Percentiles rank a stretch among this genome's conserved stretches.
These are phyloP conservation scores for Backusella parvicylindrica DNA, from an alignment of 192 early-diverging fungal species.

Conservation along the genomic window DNA sequence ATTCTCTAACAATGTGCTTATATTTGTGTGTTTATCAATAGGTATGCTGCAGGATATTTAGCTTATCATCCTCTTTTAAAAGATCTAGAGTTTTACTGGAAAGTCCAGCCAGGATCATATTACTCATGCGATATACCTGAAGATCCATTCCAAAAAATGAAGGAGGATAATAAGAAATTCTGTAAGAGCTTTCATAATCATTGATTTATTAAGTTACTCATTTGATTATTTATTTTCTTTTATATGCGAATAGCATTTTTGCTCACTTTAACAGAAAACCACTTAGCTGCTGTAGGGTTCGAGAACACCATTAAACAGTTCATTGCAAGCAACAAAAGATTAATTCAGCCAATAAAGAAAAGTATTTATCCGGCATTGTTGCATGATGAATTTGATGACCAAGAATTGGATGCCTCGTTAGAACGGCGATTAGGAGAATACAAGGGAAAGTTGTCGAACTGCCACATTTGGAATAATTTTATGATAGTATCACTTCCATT, in stretches of 20 bases:
- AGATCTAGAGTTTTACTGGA: slow-evolving; percentile 75
- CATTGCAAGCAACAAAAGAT: slow-evolving; percentile 39
- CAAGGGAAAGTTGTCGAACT: slow-evolving; percentile 53
- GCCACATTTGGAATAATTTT: slow-evolving; percentile 80
- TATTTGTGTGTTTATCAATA: not conserved
- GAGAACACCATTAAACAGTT: slow-evolving; percentile 57
- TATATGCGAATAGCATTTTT: slow-evolving; percentile 26
- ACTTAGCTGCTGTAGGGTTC: slow-evolving; percentile 57
- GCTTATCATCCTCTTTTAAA: slow-evolving; percentile 66
- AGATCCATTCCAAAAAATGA: slow-evolving; percentile 78
- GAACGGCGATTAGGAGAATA: not conserved
- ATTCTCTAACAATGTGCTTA: not conserved
- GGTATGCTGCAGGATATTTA: slow-evolving; percentile 70
- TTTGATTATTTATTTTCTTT: not conserved
- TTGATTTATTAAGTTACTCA: not conserved
- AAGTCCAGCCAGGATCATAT: slow-evolving; percentile 73
- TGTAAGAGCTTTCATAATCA: slow-evolving; percentile 33
- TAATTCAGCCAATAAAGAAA: slow-evolving; percentile 30
- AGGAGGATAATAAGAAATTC: slow-evolving; percentile 65
- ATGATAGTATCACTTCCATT: slow-evolving; percentile 77
- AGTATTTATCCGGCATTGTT: slow-evolving; percentile 48
- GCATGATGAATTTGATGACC: slow-evolving; percentile 20
- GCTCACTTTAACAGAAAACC: slow-evolving; percentile 57
- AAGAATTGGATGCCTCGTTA: not conserved
- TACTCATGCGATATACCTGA: slow-evolving; percentile 72